These are phyloP conservation scores for Arthrobotrys sphaeroides DNA, from an alignment of 2,329 filamentous ascomycete species.

Conservation along the genomic window DNA sequence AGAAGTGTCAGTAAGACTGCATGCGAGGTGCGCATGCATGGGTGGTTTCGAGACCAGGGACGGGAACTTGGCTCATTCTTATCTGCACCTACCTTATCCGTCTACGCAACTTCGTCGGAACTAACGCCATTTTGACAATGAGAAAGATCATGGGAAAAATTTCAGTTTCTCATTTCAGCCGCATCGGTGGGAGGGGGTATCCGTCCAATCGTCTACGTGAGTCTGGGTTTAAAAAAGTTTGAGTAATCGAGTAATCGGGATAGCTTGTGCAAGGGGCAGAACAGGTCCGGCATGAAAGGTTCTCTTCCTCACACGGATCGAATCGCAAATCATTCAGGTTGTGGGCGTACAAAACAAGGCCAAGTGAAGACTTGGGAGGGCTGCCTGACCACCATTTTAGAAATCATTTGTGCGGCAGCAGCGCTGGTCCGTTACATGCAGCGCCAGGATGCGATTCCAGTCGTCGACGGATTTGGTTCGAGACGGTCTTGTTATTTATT, in stretches of 20 bases:
- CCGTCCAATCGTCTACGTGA: slow-evolving; percentile 13
- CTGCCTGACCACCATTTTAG: slow-evolving; percentile 32
- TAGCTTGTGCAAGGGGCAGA: neutral
- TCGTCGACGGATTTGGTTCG: neutral
- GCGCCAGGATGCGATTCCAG: neutral
- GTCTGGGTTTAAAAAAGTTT: neutral
- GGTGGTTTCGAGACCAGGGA: slow-evolving; percentile 9
- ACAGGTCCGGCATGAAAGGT: too few relatives aligned
- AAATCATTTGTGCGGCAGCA: slow-evolving; percentile 16
- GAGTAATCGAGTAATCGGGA: slow-evolving; percentile 27
- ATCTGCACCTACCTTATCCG: slow-evolving; percentile 50
- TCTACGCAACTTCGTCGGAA: neutral
- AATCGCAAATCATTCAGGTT: neutral
- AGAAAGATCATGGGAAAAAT: neutral
- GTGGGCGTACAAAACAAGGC: neutral
- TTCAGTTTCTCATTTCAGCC: slow-evolving; percentile 24
- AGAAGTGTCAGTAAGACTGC: slow-evolving; percentile 1
- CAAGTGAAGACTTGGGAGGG: neutral
- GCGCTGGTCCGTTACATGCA: neutral
- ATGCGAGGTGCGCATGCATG: neutral
- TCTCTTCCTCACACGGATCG: too few relatives aligned
- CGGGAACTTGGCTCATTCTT: slow-evolving; percentile 21
- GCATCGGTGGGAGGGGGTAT: neutral
- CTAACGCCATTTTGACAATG: neutral
- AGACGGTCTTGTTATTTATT: neutral